Percentiles rank a stretch among this genome's conserved stretches.
Evolutionary conservation across 805 yeast genomes (phyloP).

Genomic region (Ogataea nakhonphanomensis): DNA sequence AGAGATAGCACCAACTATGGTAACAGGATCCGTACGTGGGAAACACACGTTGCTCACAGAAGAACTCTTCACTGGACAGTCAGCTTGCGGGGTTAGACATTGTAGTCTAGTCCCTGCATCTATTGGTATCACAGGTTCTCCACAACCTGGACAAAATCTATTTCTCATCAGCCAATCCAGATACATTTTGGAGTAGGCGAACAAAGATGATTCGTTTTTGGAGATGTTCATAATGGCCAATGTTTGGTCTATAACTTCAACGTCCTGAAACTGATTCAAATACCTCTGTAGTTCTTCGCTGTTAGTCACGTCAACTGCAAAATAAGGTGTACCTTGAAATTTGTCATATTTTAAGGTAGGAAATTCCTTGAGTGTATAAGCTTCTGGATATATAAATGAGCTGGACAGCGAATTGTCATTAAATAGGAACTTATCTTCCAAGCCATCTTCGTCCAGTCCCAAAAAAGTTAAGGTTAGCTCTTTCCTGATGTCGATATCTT

Average conservation of each 20-base stretch:
- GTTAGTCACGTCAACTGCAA: conserved; percentile 54
- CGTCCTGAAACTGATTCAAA: conserved; percentile 7
- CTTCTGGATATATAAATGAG: conserved; percentile 9
- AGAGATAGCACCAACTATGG: conserved; percentile 76
- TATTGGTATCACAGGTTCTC: conserved; percentile 54
- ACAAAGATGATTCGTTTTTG: conserved; percentile 56
- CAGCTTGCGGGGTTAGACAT: conserved; percentile 33
- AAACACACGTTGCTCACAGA: conserved; percentile 73
- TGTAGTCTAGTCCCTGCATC: conserved; percentile 63
- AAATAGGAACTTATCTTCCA: conserved; percentile 17
- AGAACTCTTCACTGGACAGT: conserved; percentile 38
- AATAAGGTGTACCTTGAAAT: conserved; percentile 63
- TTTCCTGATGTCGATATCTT: conserved; percentile 12
- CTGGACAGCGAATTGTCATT: conserved; percentile 20
- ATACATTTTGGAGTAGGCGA: conserved; percentile 79
- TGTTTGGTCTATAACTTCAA: conserved; percentile 9
- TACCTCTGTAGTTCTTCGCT: conserved; percentile 18
- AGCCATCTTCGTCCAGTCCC: conserved; percentile 44
- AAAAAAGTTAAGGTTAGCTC: conserved; percentile 39
- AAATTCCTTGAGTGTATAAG: not conserved
- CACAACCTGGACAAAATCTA: conserved; percentile 85
- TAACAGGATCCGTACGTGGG: conserved; percentile 90
- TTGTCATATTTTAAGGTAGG: conserved; percentile 21
- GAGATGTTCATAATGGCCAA: conserved; percentile 24
- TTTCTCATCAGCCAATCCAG: conserved; percentile 80